phyloP scores from a whole-genome alignment of 1,284 basidiomycete genomes.

The Ceratobasidium sp. region DNA sequence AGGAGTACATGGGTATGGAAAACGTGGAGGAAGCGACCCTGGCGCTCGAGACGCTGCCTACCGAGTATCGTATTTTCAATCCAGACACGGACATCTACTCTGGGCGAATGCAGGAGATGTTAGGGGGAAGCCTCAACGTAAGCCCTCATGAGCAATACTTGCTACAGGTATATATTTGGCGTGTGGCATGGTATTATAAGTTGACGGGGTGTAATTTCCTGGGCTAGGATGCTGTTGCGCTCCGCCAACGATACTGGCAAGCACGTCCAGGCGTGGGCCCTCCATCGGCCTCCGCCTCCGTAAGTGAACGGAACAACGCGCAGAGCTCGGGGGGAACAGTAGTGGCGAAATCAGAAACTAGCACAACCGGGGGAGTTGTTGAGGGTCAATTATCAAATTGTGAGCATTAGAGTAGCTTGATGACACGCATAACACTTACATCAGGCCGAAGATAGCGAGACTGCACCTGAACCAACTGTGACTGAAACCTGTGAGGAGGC shows the following conservation, averaged over 20 bases:
- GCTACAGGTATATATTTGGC: constrained; percentile 75
- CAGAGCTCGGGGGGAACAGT: constrained; percentile 60
- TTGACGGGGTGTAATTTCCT: not conserved
- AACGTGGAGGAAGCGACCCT: constrained; percentile 87
- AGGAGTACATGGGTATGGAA: constrained; percentile 77
- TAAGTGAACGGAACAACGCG: constrained; percentile 66
- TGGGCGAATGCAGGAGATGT: constrained; percentile 83
- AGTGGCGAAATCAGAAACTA: constrained; percentile 60
- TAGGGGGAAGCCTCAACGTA: constrained; percentile 75
- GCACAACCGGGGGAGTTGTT: no score
- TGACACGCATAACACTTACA: no score
- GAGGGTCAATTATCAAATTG: no score
- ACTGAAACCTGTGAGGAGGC: no score
- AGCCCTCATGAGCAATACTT: constrained; percentile 93
- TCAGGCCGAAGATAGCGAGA: no score
- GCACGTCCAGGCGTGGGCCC: constrained; percentile 76
- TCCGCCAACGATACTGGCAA: constrained; percentile 86
- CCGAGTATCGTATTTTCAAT: constrained; percentile 55
- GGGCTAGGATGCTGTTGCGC: constrained; percentile 84
- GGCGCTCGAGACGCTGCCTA: constrained; percentile 56
- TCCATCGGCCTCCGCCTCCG: constrained; percentile 73
- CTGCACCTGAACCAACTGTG: no score
- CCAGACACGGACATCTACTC: constrained; percentile 98
- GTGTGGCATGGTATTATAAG: not conserved
- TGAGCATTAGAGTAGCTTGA: no score